Base-by-base conservation (phyloP, 768 basidiomycete genomes). In the Lanmaoa pseudosensibilis region DNA sequence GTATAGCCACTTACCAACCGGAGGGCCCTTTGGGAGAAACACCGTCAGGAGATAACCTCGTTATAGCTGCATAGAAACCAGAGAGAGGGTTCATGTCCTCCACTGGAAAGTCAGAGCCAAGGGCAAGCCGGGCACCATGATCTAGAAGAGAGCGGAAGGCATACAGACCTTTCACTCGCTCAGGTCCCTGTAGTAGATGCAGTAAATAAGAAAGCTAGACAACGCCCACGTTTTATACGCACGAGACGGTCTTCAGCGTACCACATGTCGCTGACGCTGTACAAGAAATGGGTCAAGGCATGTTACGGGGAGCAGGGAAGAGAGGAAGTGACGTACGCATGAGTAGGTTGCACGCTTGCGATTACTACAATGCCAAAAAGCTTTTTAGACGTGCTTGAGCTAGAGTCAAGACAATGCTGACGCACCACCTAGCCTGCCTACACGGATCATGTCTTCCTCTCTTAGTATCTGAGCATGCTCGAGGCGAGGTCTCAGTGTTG, bases 391-490 rank as follows among this genome's bases (percentile, higher is more conserved):
- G 11, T 19, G 46, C 38, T 16, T 38, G 41, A 34, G 54, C 43
- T 23, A 36, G 40, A 38, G 23, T 40, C 3, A 7, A 30, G 33
- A 40, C 8, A 49, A 46, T 25, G 47, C n/a, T 5, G 27, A 59
- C 64, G 27, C 65, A 91, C 93, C 87, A 54, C 92, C 94, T 9
- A 95, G 82, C 59, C 77, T 82, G 19, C 88, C 92, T 16, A 94
- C 78, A 16, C 92, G 82, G 27, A 73, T 73, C 77, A 96, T 85
- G 68, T 96, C 94, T 2, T 74, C 76, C n/a, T 78, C 75, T 3
- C 82, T 85, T 71, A 96, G 79, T 64, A 97, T 86, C 70, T 97
- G 94, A 9, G 92, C 92, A 72, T 98, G 94, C 69, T 98, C 94
- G 13, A 96, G 79, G 25, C 94, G 83, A 46, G 92, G 87, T 40